Evolutionary conservation across 768 basidiomycete genomes (phyloP).

Genomic region (Boletus rubescentipes): DNA sequence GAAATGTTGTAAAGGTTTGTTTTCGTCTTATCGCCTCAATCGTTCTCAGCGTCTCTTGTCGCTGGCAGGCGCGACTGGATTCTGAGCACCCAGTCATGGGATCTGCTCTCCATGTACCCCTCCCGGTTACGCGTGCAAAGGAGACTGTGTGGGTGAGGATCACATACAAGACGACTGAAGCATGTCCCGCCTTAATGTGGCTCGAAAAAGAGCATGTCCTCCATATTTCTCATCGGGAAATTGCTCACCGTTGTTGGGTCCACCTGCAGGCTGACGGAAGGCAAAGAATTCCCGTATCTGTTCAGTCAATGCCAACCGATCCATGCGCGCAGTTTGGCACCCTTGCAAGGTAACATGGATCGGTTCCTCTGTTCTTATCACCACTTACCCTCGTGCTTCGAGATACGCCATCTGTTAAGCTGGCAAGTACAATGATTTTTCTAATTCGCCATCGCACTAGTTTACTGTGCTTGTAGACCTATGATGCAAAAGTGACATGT

Average conservation of each 20-base stretch:
- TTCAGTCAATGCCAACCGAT: conserved; percentile 96
- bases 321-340: conserved; percentile 76
- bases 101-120: conserved; percentile 61
- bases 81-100: conserved; percentile 72
- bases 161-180: conserved; percentile 70
- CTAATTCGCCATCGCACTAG: background rate
- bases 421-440: conserved; percentile 44
- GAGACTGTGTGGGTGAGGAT: conserved; percentile 48
- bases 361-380: background rate
- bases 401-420: conserved; percentile 89
- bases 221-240: background rate
- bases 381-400: background rate
- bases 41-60: background rate
- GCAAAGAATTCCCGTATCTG: conserved; percentile 79
- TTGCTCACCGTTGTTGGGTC: background rate
- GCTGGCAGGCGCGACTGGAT: conserved; percentile 45
- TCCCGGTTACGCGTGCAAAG: conserved; percentile 40
- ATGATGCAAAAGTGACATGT: conserved; percentile 73
- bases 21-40: background rate
- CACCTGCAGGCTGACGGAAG: conserved; percentile 70
- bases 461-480: conserved; percentile 51
- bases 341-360: conserved; percentile 61
- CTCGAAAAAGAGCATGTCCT: conserved; percentile 65
- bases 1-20: conserved; percentile 47
- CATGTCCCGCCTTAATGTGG: conserved; percentile 84